A percentile compares a stretch with the other conserved stretches of the same genome.
Evolutionary conservation across 345 rosid genomes (phyloP).

Genomic region (Laguncularia racemosa): DNA sequence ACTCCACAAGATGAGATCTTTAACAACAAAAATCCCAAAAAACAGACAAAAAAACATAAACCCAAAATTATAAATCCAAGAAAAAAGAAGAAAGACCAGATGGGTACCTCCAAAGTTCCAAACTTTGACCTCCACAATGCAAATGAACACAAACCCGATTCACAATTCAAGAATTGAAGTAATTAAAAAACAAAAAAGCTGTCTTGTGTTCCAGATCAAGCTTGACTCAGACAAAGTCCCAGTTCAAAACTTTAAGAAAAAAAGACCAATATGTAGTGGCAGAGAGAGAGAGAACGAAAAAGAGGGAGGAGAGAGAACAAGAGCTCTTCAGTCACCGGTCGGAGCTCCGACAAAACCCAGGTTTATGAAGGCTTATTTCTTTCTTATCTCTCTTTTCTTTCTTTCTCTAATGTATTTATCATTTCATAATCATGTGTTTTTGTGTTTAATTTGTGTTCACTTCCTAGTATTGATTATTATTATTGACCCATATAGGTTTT

Average conservation of each 20-base stretch:
- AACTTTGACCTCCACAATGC: conserved; percentile 1
- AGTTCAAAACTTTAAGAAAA: too few species aligned
- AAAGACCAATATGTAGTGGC: background rate
- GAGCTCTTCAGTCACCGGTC: background rate
- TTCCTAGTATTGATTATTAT: too few species aligned
- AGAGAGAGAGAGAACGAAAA: background rate
- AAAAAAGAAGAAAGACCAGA: background rate
- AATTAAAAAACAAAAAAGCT: conserved; percentile 10
- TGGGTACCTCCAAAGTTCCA: too few species aligned
- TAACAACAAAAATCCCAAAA: background rate
- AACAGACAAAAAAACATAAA: background rate
- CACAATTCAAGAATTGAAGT: conserved; percentile 35
- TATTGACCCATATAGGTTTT: too few species aligned
- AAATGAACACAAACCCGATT: conserved; percentile 22
- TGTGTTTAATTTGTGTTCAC: too few species aligned
- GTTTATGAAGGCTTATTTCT: background rate
- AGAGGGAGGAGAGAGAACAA: background rate
- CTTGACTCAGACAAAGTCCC: too few species aligned
- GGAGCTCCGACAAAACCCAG: background rate
- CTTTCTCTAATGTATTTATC: background rate
- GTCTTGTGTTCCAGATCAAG: conserved; percentile 10
- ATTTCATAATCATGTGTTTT: too few species aligned
- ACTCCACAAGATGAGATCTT: background rate
- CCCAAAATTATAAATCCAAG: background rate
- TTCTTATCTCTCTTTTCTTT: background rate